A percentile compares a stretch with the other conserved stretches of the same genome.
phyloP scores from a whole-genome alignment of 768 basidiomycete species.

The Trametes punicea region DNA sequence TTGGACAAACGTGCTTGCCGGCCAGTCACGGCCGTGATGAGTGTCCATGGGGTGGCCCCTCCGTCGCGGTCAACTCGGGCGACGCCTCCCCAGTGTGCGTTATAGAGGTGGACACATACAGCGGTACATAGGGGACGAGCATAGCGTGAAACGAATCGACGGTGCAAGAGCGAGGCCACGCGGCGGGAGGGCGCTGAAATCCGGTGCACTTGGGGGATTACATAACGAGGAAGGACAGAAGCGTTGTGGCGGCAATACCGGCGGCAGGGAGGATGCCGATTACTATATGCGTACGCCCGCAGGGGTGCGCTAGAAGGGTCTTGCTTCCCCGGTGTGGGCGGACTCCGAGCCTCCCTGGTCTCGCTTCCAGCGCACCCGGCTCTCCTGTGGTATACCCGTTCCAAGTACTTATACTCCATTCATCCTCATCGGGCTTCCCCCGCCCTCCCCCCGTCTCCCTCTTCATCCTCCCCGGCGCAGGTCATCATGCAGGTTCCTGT shows the following conservation, averaged over 20 bases:
- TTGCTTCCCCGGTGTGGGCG: constrained; percentile 12
- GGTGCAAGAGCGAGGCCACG: background rate
- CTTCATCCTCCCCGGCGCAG: background rate
- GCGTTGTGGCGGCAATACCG: constrained; percentile 19
- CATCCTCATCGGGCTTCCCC: background rate
- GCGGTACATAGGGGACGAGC: background rate
- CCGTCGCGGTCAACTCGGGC: background rate
- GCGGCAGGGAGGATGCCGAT: constrained; percentile 7
- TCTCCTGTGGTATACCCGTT: constrained; percentile 5
- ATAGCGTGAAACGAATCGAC: constrained; percentile 8
- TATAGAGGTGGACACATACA: background rate
- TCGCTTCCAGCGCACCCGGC: constrained; percentile 9
- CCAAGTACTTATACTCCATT: constrained; percentile 7
- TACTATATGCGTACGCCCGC: constrained; percentile 13
- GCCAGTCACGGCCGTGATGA: background rate
- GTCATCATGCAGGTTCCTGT: constrained; percentile 16
- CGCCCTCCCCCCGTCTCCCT: background rate
- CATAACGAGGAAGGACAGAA: constrained; percentile 10
- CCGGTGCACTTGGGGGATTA: constrained; percentile 20
- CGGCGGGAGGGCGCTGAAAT: constrained; percentile 5
- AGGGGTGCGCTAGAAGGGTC: constrained; percentile 7
- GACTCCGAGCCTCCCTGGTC: constrained; percentile 9
- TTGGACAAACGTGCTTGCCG: constrained; percentile 3
- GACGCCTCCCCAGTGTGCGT: background rate
- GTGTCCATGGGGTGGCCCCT: background rate